These are phyloP conservation scores for Mycothermus thermophilus DNA, from an alignment of 495 filamentous ascomycete genomes.

Conservation along the genomic window DNA sequence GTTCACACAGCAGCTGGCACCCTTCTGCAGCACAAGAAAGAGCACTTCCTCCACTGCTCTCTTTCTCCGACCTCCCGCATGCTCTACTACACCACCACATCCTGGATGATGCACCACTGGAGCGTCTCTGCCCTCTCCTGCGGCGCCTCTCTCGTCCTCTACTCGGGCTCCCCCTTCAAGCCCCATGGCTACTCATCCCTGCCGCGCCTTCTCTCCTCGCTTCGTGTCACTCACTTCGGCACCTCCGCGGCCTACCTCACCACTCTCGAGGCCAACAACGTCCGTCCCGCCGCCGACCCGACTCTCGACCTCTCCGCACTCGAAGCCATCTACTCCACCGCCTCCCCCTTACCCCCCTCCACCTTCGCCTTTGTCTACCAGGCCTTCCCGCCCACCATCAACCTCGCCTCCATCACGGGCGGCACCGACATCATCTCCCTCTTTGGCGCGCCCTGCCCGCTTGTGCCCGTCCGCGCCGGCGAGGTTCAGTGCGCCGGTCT, in stretches of 20 bases:
- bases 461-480: slow-evolving; percentile 73
- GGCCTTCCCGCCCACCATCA: slow-evolving; percentile 59
- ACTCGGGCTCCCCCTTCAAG: slow-evolving; percentile 80
- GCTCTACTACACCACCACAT: slow-evolving; percentile 79
- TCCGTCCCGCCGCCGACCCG: slow-evolving; percentile 45
- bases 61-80: slow-evolving; percentile 36
- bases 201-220: slow-evolving; percentile 27
- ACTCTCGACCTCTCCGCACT: slow-evolving; percentile 42
- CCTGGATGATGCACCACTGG: slow-evolving; percentile 99
- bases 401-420: slow-evolving; percentile 74
- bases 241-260: slow-evolving; percentile 90
- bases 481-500: slow-evolving; percentile 85
- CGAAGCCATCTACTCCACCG: slow-evolving; percentile 82
- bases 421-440: slow-evolving; percentile 91
- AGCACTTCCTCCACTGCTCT: slow-evolving; percentile 71
- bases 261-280: slow-evolving; percentile 65
- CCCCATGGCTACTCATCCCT: slow-evolving; percentile 30
- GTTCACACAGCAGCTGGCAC: slow-evolving; percentile 81
- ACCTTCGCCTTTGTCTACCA: slow-evolving; percentile 83
- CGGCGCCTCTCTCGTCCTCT: slow-evolving; percentile 69
- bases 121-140: slow-evolving; percentile 67
- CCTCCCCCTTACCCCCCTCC: slow-evolving; percentile 78
- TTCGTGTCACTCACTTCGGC: slow-evolving; percentile 73
- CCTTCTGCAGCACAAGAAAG: slow-evolving; percentile 87
- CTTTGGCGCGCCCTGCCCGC: slow-evolving; percentile 74